Evolutionary conservation across 1,139 yeast genomes (phyloP), one percentile per base, ranked within the genome.

Genomic region (Magnusiomyces suaveolens): DNA sequence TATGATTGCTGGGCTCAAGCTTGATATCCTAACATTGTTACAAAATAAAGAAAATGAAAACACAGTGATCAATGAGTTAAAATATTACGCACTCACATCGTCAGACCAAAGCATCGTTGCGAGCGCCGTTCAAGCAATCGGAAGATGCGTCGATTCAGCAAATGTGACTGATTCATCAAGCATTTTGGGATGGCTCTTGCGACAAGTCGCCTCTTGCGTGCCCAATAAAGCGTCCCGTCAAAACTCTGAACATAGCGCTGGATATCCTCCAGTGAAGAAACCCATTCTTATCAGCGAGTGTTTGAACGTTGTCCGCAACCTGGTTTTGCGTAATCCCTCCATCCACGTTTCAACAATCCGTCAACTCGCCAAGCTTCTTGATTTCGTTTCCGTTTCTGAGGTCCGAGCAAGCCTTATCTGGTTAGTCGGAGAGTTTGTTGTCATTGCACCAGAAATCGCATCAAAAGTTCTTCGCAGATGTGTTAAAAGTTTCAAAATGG

Each of bases 361-460:
- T 53, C 73, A 69, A 58, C 66, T 80, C 33, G 72, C 78, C 1
- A 69, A 47, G 59, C 56, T 62, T 3, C 57, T 66, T 2, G 63
- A 60, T 23, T 52, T 57, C 4, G 58, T 63, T 3, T 52, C 59
- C 1, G 66, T 63, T 10, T 52, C 60, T 8, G 60, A 61, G 20
- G 96, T 97, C 0, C 80, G 83, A 60, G 89, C 95, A 1, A 85
- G 94, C 55, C 82, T 89, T 23, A 77, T 92, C 20, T 94, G 97
- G 97, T 76, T 90, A 14, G 79, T 92, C 48, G 97, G 97, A 1
- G 97, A 92, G 64, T 84, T 86, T 64, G 68, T 77, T 1, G 68
- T 69, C 1, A 62, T 72, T 12, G 75, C 75, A 16, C 75, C 77
- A n/a, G 69, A 69, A 25, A 75, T 86, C 50, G 88, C 88, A 0